phyloP scores from a whole-genome alignment of 2,329 filamentous ascomycete species.

The Pseudodiploospora longispora region DNA sequence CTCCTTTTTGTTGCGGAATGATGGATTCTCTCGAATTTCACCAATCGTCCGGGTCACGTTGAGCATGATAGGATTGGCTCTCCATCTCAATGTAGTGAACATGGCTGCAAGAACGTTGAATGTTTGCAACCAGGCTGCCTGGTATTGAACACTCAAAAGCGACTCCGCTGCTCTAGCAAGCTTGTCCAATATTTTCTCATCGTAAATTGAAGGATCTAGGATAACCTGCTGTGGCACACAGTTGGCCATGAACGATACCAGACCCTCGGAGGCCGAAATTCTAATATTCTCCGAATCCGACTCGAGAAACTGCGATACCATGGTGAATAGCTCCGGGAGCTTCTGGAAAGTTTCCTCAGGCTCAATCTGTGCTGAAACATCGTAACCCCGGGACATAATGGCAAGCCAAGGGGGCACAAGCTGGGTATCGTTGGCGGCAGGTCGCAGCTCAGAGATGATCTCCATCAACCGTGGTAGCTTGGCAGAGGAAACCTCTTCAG shows the following conservation, averaged over 20 bases:
- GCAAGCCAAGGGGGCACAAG: constrained; percentile 94
- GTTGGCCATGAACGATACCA: constrained; percentile 87
- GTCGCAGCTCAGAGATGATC: constrained; percentile 84
- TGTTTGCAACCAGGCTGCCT: constrained; percentile 89
- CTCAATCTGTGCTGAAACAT: constrained; percentile 81
- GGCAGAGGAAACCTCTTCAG: constrained; percentile 74
- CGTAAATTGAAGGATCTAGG: constrained; percentile 81
- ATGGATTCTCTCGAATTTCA: constrained; percentile 77
- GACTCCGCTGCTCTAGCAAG: constrained; percentile 65
- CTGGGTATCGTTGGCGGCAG: constrained; percentile 87
- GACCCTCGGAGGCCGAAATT: constrained; percentile 86
- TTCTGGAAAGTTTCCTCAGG: constrained; percentile 89
- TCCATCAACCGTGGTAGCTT: constrained; percentile 86
- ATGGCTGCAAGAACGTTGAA: constrained; percentile 83
- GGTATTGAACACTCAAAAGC: constrained; percentile 81
- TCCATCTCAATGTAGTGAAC: constrained; percentile 82
- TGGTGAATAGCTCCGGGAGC: constrained; percentile 72
- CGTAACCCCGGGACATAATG: constrained; percentile 87
- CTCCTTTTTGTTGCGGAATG: constrained; percentile 90
- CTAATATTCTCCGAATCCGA: constrained; percentile 89
- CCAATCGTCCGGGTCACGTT: constrained; percentile 73
- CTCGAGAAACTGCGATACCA: constrained; percentile 73
- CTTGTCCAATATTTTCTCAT: constrained; percentile 83
- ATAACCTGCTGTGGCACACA: constrained; percentile 79
- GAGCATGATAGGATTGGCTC: constrained; percentile 67